Conservation (phyloP, 208 protist genomes). For the Leishmania lainsoni region DNA sequence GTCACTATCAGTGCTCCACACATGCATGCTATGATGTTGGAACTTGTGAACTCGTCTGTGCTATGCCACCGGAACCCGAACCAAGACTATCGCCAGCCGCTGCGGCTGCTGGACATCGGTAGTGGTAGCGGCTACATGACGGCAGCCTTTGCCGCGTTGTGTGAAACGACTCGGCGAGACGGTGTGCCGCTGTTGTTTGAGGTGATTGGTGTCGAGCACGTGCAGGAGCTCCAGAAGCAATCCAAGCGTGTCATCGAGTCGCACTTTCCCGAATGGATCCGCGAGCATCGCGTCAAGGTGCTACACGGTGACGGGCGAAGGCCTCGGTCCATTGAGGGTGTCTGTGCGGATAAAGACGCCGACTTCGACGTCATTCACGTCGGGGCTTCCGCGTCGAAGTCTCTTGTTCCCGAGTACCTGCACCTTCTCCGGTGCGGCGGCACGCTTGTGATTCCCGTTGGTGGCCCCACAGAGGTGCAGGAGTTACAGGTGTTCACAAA, state of each 20-base stretch:
- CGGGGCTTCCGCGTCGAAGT: constrained; percentile 60
- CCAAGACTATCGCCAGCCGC: constrained; percentile 8
- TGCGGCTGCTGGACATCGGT: constrained; percentile 80
- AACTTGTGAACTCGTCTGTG: constrained; percentile 66
- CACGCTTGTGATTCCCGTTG: constrained; percentile 81
- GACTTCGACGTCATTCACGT: constrained; percentile 90
- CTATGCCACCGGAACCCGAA: constrained; percentile 9
- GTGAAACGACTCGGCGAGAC: constrained; percentile 35
- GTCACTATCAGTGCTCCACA: constrained; percentile 91
- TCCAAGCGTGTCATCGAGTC: constrained; percentile 41
- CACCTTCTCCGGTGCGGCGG: constrained; percentile 53
- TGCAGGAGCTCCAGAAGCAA: constrained; percentile 52
- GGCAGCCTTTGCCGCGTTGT: constrained; percentile 63
- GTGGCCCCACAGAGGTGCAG: constrained; percentile 51
- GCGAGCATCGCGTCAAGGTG: constrained; percentile 42
- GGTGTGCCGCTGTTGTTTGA: constrained; percentile 26
- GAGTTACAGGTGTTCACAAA: constrained; percentile 71
- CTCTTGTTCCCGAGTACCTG: constrained; percentile 48
- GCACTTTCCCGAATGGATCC: constrained; percentile 52
- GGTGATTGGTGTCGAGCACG: constrained; percentile 85
- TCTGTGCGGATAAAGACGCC: background rate
- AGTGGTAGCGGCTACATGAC: constrained; percentile 92
- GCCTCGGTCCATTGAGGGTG: constrained; percentile 24
- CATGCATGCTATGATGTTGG: constrained; percentile 91
- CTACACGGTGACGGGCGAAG: constrained; percentile 72